Percentiles rank a stretch among this genome's conserved stretches.
phyloP scores from a whole-genome alignment of 179 eudicot genomes.

The Drosera spatulata region DNA sequence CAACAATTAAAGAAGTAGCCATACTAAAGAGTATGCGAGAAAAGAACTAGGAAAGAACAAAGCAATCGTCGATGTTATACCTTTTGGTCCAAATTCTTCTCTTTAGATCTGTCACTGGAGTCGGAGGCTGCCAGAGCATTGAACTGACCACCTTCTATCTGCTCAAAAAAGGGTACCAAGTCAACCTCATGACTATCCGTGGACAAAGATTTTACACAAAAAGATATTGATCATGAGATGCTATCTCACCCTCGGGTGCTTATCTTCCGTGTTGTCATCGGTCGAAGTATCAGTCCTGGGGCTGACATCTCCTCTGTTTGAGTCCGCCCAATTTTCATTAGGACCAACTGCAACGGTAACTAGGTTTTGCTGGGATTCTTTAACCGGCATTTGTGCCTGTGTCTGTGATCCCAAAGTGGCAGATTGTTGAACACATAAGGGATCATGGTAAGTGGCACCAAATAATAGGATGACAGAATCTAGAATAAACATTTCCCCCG shows the following conservation, averaged over 20 bases:
- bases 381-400: slow-evolving; percentile 4
- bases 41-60: slow-evolving; percentile 1
- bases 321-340: slow-evolving; percentile 67
- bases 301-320: slow-evolving; percentile 64
- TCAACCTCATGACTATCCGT: background rate
- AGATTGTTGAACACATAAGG: background rate
- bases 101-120: slow-evolving; percentile 86
- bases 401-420: slow-evolving; percentile 12
- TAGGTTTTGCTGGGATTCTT: slow-evolving; percentile 29
- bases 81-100: slow-evolving; percentile 71
- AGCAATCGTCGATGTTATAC: slow-evolving; percentile 17
- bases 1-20: background rate
- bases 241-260: slow-evolving; percentile 33
- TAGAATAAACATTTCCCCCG: background rate
- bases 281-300: slow-evolving; percentile 74
- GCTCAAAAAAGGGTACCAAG: background rate
- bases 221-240: background rate
- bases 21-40: background rate
- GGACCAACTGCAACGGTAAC: slow-evolving; percentile 28
- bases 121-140: slow-evolving; percentile 40
- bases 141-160: slow-evolving; percentile 17
- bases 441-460: background rate
- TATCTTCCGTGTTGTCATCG: slow-evolving; percentile 62
- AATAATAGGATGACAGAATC: background rate
- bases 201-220: background rate